These are phyloP conservation scores for Limnanthes douglasii DNA, from an alignment of 345 rosid genomes.

Conservation along the genomic window DNA sequence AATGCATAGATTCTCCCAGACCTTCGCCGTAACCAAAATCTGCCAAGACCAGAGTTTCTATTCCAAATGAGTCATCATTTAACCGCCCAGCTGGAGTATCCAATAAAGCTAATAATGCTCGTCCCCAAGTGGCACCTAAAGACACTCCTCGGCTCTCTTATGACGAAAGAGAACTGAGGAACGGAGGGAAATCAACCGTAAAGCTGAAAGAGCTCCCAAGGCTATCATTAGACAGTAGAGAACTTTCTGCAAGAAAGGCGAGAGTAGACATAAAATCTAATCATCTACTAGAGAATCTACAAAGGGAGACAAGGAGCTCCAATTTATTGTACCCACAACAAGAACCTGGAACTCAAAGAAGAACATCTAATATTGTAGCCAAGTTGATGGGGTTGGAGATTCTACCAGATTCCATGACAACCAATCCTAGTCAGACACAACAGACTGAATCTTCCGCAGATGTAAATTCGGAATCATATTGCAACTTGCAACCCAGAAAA, in stretches of 20 bases:
- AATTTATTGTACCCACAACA: conserved; percentile 22
- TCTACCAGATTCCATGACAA: conserved; percentile 22
- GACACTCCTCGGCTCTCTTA: conserved; percentile 77
- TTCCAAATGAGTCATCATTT: conserved; percentile 29
- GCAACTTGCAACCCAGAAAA: conserved; percentile 22
- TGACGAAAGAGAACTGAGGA: conserved; percentile 60
- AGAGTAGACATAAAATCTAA: conserved; percentile 21
- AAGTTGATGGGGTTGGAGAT: conserved; percentile 86
- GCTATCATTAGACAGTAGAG: conserved; percentile 79
- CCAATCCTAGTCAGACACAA: conserved; percentile 13
- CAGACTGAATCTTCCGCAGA: conserved; percentile 34
- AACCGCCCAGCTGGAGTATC: conserved; percentile 22
- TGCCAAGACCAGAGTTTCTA: conserved; percentile 24
- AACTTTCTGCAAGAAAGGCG: conserved; percentile 25
- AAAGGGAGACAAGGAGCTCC: too few relatives aligned
- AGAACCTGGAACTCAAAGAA: conserved; percentile 35
- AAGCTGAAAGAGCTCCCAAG: conserved; percentile 80
- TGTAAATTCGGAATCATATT: conserved; percentile 26
- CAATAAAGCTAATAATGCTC: conserved; percentile 20
- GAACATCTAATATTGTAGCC: conserved; percentile 67
- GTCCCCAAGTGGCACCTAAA: conserved; percentile 17
- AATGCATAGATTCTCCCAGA: conserved; percentile 52
- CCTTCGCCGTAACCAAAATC: conserved; percentile 29
- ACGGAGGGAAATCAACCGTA: conserved; percentile 25
- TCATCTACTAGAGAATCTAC: conserved; percentile 16